Conservation (phyloP, 768 basidiomycete species). For the Lactarius quietus region DNA sequence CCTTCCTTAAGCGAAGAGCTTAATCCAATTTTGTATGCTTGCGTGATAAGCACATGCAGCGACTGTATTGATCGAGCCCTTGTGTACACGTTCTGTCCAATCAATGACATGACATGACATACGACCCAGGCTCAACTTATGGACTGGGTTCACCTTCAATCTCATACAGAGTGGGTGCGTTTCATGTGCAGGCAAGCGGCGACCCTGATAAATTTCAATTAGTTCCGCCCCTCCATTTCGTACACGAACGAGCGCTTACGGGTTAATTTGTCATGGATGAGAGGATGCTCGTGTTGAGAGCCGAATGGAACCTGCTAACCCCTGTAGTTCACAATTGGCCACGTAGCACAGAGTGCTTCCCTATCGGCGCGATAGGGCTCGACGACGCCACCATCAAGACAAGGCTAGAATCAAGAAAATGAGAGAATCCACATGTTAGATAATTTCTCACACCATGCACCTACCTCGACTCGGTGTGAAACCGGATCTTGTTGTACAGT, state of each 20-base stretch:
- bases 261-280: slow-evolving; percentile 3
- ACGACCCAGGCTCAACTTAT: not conserved
- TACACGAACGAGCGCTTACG: not conserved
- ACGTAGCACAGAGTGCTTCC: not conserved
- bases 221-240: not conserved
- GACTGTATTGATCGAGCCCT: not conserved
- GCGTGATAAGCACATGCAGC: not conserved
- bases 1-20: not conserved
- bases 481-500: not conserved
- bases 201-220: not conserved
- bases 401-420: not conserved
- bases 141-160: not conserved
- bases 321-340: not conserved
- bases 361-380: not conserved
- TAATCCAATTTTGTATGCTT: slow-evolving; percentile 7
- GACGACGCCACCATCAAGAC: slow-evolving; percentile 19
- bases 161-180: not conserved
- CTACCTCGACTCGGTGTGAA: slow-evolving; percentile 2
- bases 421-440: slow-evolving; percentile 3
- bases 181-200: not conserved
- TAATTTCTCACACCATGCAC: not conserved
- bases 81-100: not conserved
- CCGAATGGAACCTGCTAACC: slow-evolving; percentile 7
- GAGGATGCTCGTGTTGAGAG: not conserved
- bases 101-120: slow-evolving; percentile 1